Percentiles rank a stretch among this genome's conserved stretches.
Conservation (phyloP, 2,329 filamentous ascomycete species). For the Chaetothyriales sp. region DNA sequence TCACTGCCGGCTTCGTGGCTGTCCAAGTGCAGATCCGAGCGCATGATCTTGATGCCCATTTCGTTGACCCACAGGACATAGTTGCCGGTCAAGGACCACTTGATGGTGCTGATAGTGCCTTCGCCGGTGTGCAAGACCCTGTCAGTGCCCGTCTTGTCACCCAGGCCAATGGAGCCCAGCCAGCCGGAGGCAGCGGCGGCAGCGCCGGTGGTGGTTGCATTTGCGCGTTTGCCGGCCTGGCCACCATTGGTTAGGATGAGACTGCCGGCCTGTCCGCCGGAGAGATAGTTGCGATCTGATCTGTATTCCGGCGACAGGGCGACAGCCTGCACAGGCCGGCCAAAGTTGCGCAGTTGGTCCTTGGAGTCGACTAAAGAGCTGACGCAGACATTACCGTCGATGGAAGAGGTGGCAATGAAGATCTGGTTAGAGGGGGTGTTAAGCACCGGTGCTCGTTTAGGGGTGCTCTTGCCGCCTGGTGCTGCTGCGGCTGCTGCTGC, state of each 20-base stretch:
- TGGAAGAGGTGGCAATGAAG: slow-evolving; percentile 82
- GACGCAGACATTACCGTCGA: slow-evolving; percentile 91
- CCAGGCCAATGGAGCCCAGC: slow-evolving; percentile 77
- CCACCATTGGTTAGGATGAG: slow-evolving; percentile 77
- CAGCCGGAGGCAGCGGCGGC: slow-evolving; percentile 76
- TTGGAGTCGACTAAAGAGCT: slow-evolving; percentile 75
- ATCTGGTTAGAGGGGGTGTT: slow-evolving; percentile 78
- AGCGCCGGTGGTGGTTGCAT: slow-evolving; percentile 77
- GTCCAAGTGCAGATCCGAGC: slow-evolving; percentile 70
- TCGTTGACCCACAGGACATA: slow-evolving; percentile 95
- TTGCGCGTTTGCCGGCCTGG: slow-evolving; percentile 60
- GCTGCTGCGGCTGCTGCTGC: slow-evolving; percentile 35
- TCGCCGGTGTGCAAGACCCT: slow-evolving; percentile 82
- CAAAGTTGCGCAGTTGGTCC: slow-evolving; percentile 85
- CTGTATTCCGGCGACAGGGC: slow-evolving; percentile 93
- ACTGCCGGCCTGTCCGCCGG: slow-evolving; percentile 76
- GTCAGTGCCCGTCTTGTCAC: slow-evolving; percentile 66
- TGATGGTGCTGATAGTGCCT: slow-evolving; percentile 77
- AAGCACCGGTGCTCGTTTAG: slow-evolving; percentile 46
- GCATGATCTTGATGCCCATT: slow-evolving; percentile 95
- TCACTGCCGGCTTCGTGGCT: slow-evolving; percentile 63
- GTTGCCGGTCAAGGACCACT: slow-evolving; percentile 86
- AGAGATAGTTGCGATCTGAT: slow-evolving; percentile 75
- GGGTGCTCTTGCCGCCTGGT: slow-evolving; percentile 34
- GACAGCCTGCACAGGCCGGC: slow-evolving; percentile 79